Evolutionary conservation across 805 yeast genomes (phyloP), one percentile per base, ranked within the genome.

Genomic region (Metschnikowia kofuensis): DNA sequence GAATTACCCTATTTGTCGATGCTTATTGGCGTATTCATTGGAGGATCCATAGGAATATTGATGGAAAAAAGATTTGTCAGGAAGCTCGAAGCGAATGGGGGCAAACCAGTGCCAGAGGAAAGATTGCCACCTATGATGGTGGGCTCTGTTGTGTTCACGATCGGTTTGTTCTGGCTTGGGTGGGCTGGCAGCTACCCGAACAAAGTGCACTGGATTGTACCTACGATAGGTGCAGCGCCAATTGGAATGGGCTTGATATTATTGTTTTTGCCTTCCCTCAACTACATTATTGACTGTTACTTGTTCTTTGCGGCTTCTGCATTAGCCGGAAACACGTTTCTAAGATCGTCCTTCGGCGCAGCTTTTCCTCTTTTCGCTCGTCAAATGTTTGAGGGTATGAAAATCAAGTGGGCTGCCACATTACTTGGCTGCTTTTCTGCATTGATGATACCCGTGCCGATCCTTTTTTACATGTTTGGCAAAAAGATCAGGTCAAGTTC

Each of bases 1-100:
- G 85, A 85, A 68, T 74, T 90, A 51, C 96, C 97, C 11, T 90
- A 89, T 72, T 64, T 89, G 49, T 85, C 88, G 16, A 72, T 91
- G 67, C 76, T 86, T 44, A 62, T 87, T 45, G 96, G 97, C 51
- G 74, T 83, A 69, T 38, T 78, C 6, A 39, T 81, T 29, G 89
- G 91, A 47, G 83, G 85, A 30, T 51, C 61, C 0, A 68, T 70
- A 50, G 77, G 84, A 59, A 68, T 84, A 40, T 71, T 67, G 59
- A 72, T 66, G 50, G 96, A 89, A 60, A 76, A 69, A 12, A 67
- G 69, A 37, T 87, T 84, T 58, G 61, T 71, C 32, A 66, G 62
- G 38, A 70, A 70, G 30, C 71, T 84, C 61, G 47, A 45, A 13
- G 53, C 46, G 7, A 57, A 57, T 31, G 53, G 51, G 13, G 60